Conservation (phyloP, 805 yeast species). For the Metschnikowia continentalis region DNA sequence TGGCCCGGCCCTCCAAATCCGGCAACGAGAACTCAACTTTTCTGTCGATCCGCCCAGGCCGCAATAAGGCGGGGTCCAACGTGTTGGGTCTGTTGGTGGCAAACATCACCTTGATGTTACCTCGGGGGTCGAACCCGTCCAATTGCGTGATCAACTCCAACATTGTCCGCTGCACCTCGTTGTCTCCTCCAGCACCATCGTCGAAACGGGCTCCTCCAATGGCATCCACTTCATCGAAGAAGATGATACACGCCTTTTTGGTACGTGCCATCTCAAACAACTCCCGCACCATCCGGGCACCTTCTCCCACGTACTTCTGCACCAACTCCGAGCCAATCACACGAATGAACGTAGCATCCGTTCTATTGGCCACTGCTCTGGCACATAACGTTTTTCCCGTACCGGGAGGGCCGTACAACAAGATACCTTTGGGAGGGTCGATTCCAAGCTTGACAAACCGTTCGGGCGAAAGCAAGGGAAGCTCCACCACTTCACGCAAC, state of each 20-base stretch:
- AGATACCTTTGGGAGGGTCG: constrained; percentile 98
- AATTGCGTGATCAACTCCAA: constrained; percentile 94
- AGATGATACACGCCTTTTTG: constrained; percentile 95
- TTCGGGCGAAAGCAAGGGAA: constrained; percentile 72
- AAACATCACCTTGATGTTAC: constrained; percentile 98
- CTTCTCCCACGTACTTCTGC: constrained; percentile 98
- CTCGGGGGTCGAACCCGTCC: constrained; percentile 98
- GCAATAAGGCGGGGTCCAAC: constrained; percentile 91
- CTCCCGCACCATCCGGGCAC: constrained; percentile 99
- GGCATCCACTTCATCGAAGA: constrained; percentile 98
- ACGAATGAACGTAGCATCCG: constrained; percentile 97
- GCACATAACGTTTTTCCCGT: constrained; percentile 99
- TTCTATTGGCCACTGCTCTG: constrained; percentile 97
- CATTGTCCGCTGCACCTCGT: constrained; percentile 99
- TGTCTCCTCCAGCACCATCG: constrained; percentile 99
- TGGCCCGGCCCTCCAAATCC: constrained; percentile 96
- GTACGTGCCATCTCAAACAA: constrained; percentile 98
- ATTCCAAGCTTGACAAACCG: constrained; percentile 95
- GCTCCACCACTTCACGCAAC: constrained; percentile 22
- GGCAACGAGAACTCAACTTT: constrained; percentile 96
- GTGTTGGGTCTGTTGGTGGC: constrained; percentile 99
- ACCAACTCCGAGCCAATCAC: constrained; percentile 98
- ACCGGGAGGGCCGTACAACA: constrained; percentile 97
- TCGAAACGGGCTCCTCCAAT: constrained; percentile 99
- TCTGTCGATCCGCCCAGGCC: constrained; percentile 99